Evolutionary conservation across 176 grass and related monocot genomes (phyloP).

Genomic region (Avena insularis): DNA sequence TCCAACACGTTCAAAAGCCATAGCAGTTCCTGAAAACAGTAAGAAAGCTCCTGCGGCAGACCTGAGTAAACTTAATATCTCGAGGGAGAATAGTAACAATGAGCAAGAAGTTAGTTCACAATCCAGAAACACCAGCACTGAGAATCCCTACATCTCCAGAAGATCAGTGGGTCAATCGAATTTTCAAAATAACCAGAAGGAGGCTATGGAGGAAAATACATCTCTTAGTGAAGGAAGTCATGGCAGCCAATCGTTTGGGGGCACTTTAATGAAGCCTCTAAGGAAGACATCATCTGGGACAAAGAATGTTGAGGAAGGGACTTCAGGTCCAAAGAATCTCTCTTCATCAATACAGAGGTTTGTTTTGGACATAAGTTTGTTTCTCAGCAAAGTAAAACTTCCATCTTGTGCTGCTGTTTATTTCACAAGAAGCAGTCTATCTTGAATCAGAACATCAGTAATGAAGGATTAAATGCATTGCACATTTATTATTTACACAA

Average conservation of each 20-base stretch:
- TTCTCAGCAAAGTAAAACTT: conserved; percentile 29
- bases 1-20: conserved; percentile 34
- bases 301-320: conserved; percentile 46
- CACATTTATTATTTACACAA: neutral
- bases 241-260: conserved; percentile 46
- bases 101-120: conserved; percentile 51
- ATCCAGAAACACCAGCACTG: conserved; percentile 60
- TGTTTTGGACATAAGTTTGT: conserved; percentile 30
- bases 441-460: conserved; percentile 35
- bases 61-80: conserved; percentile 42
- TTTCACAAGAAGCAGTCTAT: conserved; percentile 15
- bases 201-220: conserved; percentile 46
- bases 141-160: conserved; percentile 58
- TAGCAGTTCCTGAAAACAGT: conserved; percentile 39
- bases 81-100: conserved; percentile 53
- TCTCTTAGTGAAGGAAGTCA: conserved; percentile 53
- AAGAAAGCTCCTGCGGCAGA: conserved; percentile 35
- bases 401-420: conserved; percentile 27
- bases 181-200: conserved; percentile 44
- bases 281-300: conserved; percentile 40
- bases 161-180: conserved; percentile 31
- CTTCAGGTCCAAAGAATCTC: conserved; percentile 48
- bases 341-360: conserved; percentile 56
- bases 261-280: conserved; percentile 38
- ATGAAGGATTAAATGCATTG: neutral